phyloP scores from a whole-genome alignment of 805 yeast genomes.

The Myxozyma kluyveri region DNA sequence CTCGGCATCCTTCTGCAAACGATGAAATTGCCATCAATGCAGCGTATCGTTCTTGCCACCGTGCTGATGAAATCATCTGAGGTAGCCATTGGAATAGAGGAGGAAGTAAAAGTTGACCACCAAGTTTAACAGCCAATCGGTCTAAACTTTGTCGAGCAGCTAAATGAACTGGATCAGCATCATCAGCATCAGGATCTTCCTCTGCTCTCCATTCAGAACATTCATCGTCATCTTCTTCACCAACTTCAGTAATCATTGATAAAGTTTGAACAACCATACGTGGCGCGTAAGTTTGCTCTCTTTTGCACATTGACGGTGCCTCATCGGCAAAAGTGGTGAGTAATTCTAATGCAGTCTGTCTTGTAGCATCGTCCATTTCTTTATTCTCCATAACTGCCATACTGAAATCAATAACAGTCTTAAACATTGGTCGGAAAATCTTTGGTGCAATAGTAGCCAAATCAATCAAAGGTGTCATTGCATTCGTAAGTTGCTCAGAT shows the following conservation, averaged over 20 bases:
- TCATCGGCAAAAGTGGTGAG: constrained; percentile 88
- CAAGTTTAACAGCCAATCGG: constrained; percentile 77
- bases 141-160: constrained; percentile 95
- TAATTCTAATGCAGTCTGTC: constrained; percentile 85
- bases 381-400: constrained; percentile 77
- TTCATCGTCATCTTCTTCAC: constrained; percentile 63
- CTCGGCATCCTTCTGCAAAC: constrained; percentile 96
- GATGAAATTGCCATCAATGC: constrained; percentile 95
- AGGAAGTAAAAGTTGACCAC: constrained; percentile 78
- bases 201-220: constrained; percentile 82
- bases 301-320: constrained; percentile 92
- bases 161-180: constrained; percentile 80
- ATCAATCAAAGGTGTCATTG: constrained; percentile 85
- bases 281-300: constrained; percentile 67
- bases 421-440: constrained; percentile 87
- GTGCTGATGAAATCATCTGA: constrained; percentile 66
- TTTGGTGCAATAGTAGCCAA: constrained; percentile 92
- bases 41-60: constrained; percentile 96
- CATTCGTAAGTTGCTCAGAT: constrained; percentile 76
- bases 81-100: constrained; percentile 87
- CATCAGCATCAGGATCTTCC: constrained; percentile 74
- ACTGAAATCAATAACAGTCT: constrained; percentile 80
- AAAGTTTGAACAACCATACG: constrained; percentile 71
- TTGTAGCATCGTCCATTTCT: constrained; percentile 72
- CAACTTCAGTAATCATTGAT: constrained; percentile 87